phyloP scores from a whole-genome alignment of 2,329 filamentous ascomycete genomes.

The Colletotrichum theobromicola region DNA sequence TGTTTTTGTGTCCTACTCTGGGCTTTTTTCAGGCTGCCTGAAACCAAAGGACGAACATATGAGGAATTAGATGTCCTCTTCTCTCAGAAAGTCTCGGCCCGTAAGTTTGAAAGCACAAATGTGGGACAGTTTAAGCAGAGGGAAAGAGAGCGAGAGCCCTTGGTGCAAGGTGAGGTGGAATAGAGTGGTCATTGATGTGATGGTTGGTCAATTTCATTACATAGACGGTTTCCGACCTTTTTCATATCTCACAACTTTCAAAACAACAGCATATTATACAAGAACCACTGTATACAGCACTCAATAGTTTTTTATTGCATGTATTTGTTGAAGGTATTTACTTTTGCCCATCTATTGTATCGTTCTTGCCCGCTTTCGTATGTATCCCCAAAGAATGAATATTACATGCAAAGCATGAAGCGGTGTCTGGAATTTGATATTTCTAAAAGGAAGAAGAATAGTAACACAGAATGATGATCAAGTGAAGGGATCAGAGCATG shows the following conservation, averaged over 20 bases:
- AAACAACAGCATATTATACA: background rate
- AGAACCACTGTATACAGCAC: background rate
- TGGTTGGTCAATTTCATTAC: too few relatives aligned
- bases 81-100: background rate
- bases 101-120: background rate
- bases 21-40: slow-evolving; percentile 29
- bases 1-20: slow-evolving; percentile 21
- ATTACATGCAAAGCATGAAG: background rate
- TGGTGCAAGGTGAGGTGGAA: background rate
- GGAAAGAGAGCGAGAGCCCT: background rate
- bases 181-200: too few relatives aligned
- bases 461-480: background rate
- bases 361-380: rapidly evolving
- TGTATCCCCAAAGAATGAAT: background rate
- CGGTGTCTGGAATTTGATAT: too few relatives aligned
- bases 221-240: background rate
- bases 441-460: background rate
- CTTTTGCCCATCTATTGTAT: background rate
- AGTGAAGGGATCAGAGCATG: rapidly evolving
- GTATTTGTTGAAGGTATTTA: background rate
- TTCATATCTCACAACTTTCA: background rate
- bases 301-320: background rate
- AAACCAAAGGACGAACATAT: slow-evolving; percentile 28
- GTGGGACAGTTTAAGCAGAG: background rate
- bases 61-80: slow-evolving; percentile 27